Evolutionary conservation across 495 filamentous ascomycete genomes (phyloP).

Genomic region (Antarctomyces pellizariae): DNA sequence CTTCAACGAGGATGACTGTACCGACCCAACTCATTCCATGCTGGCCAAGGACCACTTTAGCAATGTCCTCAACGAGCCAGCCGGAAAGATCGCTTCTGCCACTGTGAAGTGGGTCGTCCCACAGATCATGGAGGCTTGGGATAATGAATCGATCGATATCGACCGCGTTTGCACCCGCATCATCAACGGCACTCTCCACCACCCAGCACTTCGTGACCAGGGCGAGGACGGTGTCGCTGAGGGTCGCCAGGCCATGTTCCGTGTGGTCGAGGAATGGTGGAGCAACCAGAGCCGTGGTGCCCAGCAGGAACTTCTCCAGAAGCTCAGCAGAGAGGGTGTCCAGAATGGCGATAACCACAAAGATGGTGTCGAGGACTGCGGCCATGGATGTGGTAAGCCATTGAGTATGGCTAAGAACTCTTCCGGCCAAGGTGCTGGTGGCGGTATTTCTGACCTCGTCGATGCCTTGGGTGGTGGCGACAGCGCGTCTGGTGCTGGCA

Average conservation of each 20-base stretch:
- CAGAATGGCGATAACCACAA: constrained; percentile 56
- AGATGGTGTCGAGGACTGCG: constrained; percentile 58
- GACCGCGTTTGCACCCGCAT: constrained; percentile 46
- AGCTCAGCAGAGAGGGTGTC: constrained; percentile 57
- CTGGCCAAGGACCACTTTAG: constrained; percentile 92
- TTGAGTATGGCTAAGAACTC: constrained; percentile 21
- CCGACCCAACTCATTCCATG: constrained; percentile 79
- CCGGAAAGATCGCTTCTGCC: constrained; percentile 55
- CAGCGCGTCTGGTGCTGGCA: constrained; percentile 4
- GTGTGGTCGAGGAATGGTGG: constrained; percentile 65
- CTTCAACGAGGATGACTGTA: constrained; percentile 49
- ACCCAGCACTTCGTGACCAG: constrained; percentile 47
- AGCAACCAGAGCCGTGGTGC: constrained; percentile 31
- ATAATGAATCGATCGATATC: constrained; percentile 45
- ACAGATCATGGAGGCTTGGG: constrained; percentile 67
- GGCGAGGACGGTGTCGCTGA: constrained; percentile 52
- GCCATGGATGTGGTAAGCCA: constrained; percentile 65
- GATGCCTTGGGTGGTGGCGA: constrained; percentile 1
- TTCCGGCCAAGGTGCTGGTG: neutral
- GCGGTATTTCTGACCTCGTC: constrained; percentile 3
- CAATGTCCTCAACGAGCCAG: constrained; percentile 64
- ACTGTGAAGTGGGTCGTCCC: constrained; percentile 65
- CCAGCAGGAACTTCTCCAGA: constrained; percentile 36
- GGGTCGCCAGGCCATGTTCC: constrained; percentile 55
- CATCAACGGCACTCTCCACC: constrained; percentile 65